phyloP scores from a whole-genome alignment of 495 filamentous ascomycete species.

The Clohesyomyces aquaticus region DNA sequence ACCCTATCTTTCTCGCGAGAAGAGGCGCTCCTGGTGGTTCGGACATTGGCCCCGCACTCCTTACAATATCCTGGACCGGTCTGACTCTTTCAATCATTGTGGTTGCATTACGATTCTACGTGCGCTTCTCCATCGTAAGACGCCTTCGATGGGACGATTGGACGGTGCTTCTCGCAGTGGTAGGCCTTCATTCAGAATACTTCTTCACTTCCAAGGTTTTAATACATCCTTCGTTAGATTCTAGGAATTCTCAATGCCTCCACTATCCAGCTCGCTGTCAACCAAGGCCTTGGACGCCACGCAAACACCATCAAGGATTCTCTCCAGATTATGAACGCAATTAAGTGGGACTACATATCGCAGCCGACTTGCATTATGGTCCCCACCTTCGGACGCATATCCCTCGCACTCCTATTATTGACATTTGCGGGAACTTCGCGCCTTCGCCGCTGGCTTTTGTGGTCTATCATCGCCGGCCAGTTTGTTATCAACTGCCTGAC shows the following conservation, averaged over 20 bases:
- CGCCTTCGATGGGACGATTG: conserved; percentile 3
- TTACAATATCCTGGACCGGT: not conserved
- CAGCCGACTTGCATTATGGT: not conserved
- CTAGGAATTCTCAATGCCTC: not conserved
- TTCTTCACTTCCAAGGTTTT: not conserved
- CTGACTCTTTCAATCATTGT: not conserved
- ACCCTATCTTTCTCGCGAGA: not conserved
- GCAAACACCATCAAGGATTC: not conserved
- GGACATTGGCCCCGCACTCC: not conserved
- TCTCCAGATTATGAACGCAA: not conserved
- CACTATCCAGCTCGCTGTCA: not conserved
- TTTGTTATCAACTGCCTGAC: not conserved
- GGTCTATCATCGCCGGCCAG: not conserved
- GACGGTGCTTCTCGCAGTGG: not conserved
- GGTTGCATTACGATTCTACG: conserved; percentile 8
- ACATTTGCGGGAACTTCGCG: not conserved
- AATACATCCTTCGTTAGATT: not conserved
- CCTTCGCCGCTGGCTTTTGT: not conserved
- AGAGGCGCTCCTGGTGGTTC: not conserved
- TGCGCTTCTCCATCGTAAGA: not conserved
- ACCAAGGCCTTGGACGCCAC: conserved; percentile 2
- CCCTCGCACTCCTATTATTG: conserved; percentile 4
- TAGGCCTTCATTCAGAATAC: not conserved
- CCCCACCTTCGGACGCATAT: not conserved
- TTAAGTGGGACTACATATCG: conserved; percentile 4